A percentile compares a stretch with the other conserved stretches of the same genome.
These are phyloP conservation scores for Neophaeococcomyces aloes DNA, from an alignment of 2,329 filamentous ascomycete genomes.

Conservation along the genomic window DNA sequence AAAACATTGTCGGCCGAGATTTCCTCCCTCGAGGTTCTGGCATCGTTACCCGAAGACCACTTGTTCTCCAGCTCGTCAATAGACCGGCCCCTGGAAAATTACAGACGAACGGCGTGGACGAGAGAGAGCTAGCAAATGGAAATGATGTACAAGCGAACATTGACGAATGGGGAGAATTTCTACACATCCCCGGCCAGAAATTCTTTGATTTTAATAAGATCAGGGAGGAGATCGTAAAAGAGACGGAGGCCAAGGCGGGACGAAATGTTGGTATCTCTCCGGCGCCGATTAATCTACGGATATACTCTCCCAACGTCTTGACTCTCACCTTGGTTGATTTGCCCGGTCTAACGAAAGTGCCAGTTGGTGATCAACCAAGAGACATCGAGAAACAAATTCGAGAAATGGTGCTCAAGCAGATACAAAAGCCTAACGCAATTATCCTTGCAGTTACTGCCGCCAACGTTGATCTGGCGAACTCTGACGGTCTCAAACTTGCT, in stretches of 20 bases:
- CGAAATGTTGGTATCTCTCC: slow-evolving; percentile 94
- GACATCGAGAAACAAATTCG: slow-evolving; percentile 95
- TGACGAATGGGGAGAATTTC: slow-evolving; percentile 97
- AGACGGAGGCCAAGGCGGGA: slow-evolving; percentile 94
- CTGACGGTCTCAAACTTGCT: slow-evolving; percentile 90
- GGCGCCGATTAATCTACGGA: slow-evolving; percentile 90
- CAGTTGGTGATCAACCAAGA: slow-evolving; percentile 88
- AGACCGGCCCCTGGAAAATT: slow-evolving; percentile 52
- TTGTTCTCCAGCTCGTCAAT: slow-evolving; percentile 97
- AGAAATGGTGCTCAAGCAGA: slow-evolving; percentile 98
- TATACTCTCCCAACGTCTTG: slow-evolving; percentile 96
- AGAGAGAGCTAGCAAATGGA: slow-evolving; percentile 53
- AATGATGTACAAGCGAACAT: slow-evolving; percentile 79
- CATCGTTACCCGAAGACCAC: slow-evolving; percentile 90
- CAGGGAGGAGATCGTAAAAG: slow-evolving; percentile 89
- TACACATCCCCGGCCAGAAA: slow-evolving; percentile 95
- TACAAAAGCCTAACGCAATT: slow-evolving; percentile 96
- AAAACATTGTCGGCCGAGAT: slow-evolving; percentile 97
- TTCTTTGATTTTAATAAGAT: slow-evolving; percentile 98
- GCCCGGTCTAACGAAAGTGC: slow-evolving; percentile 91
- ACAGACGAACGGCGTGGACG: slow-evolving; percentile 60
- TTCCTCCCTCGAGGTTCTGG: slow-evolving; percentile 95
- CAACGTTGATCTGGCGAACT: slow-evolving; percentile 97
- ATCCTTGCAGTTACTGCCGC: slow-evolving; percentile 92
- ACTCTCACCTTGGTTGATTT: slow-evolving; percentile 94